Evolutionary conservation across 1,284 basidiomycete species (phyloP).

Genomic region (Papiliotrema nemorosa): DNA sequence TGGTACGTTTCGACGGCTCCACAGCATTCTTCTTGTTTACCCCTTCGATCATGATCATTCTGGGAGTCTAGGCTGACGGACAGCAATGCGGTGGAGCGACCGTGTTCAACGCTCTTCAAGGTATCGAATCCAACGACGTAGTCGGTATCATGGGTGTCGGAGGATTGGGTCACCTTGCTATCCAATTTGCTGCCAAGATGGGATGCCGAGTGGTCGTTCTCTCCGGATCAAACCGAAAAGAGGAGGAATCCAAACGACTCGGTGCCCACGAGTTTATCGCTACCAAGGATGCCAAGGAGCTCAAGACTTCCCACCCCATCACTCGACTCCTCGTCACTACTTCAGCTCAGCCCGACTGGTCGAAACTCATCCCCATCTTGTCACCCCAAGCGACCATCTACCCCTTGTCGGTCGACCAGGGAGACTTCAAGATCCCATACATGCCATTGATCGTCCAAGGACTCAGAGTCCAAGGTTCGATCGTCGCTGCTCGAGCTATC

Average conservation of each 20-base stretch:
- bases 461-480: constrained; percentile 12
- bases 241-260: constrained; percentile 43
- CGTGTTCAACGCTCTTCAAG: constrained; percentile 7
- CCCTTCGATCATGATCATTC: not conserved
- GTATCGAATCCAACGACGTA: constrained; percentile 24
- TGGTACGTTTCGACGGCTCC: not conserved
- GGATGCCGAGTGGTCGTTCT: constrained; percentile 47
- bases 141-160: constrained; percentile 48
- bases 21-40: not conserved
- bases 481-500: constrained; percentile 10
- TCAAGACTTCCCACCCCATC: constrained; percentile 5
- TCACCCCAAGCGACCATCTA: constrained; percentile 9
- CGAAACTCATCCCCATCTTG: constrained; percentile 8
- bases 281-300: constrained; percentile 5
- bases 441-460: constrained; percentile 12
- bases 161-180: constrained; percentile 47
- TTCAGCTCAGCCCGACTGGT: constrained; percentile 12
- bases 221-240: constrained; percentile 38
- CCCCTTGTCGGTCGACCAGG: constrained; percentile 11
- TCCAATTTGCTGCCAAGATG: constrained; percentile 44
- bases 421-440: constrained; percentile 10
- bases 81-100: constrained; percentile 8
- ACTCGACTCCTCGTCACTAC: constrained; percentile 14
- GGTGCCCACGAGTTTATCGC: constrained; percentile 48
- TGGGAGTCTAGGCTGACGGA: no score